phyloP scores from a whole-genome alignment of 2,329 filamentous ascomycete species.

The Neopestalotiopsis rosae region DNA sequence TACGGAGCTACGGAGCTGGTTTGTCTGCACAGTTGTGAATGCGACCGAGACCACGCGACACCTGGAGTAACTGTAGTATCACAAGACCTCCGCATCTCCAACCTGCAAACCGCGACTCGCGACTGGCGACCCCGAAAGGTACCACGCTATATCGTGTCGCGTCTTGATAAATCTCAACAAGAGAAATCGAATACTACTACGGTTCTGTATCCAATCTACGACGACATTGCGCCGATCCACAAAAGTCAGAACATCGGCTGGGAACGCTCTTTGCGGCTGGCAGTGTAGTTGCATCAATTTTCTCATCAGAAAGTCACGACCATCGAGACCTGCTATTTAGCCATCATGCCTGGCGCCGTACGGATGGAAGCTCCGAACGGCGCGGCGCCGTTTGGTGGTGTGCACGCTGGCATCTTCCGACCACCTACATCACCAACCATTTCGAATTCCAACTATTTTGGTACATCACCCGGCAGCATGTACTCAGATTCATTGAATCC shows the following conservation, averaged over 20 bases:
- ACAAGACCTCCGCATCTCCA: neutral
- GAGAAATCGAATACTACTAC: neutral
- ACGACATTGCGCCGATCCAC: neutral
- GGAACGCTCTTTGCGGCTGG: neutral
- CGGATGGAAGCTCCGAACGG: conserved; percentile 36
- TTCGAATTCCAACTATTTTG: conserved; percentile 44
- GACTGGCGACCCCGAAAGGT: neutral
- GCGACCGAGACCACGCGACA: neutral
- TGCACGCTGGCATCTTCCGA: conserved; percentile 53
- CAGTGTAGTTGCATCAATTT: neutral
- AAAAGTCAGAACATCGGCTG: neutral
- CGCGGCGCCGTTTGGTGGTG: conserved; percentile 33
- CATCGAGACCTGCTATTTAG: neutral
- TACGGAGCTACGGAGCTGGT: neutral
- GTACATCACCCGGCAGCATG: conserved; percentile 44
- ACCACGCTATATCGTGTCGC: neutral
- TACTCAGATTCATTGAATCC: conserved; percentile 41
- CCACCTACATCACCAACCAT: conserved; percentile 49
- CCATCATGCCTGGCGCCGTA: conserved; percentile 41
- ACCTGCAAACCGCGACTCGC: neutral
- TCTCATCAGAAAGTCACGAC: neutral
- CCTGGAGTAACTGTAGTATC: neutral
- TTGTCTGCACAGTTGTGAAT: neutral
- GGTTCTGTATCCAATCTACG: neutral
- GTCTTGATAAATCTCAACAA: neutral